Evolutionary conservation across 805 yeast genomes (phyloP).

Genomic region (Yarrowia yakushimensis): DNA sequence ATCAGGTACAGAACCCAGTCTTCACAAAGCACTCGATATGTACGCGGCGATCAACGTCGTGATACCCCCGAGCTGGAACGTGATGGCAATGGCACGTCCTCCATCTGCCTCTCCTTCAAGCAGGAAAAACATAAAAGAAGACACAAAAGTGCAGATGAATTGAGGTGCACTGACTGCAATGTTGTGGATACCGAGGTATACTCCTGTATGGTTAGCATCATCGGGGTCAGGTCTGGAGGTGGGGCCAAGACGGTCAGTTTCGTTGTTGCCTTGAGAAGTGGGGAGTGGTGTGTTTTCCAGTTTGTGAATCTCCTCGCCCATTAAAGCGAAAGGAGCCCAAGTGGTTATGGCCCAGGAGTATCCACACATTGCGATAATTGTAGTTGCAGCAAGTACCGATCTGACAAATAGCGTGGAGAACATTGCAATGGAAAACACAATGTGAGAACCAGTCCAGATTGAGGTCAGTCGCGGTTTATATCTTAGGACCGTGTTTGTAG

Average conservation of each 20-base stretch:
- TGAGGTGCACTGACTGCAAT: conserved; percentile 43
- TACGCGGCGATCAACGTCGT: conserved; percentile 39
- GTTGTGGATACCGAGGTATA: conserved; percentile 42
- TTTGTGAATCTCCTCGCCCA: conserved; percentile 46
- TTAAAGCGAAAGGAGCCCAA: conserved; percentile 66
- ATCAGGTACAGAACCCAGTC: background rate
- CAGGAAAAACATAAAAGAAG: conserved; percentile 38
- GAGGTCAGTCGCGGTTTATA: background rate
- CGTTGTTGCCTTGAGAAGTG: background rate
- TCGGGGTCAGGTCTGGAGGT: background rate
- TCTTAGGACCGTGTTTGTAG: background rate
- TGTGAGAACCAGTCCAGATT: conserved; percentile 41
- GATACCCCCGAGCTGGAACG: conserved; percentile 40
- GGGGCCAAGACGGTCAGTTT: background rate
- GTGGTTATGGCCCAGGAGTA: conserved; percentile 64
- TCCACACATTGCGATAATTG: conserved; percentile 53
- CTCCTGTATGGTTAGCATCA: conserved; percentile 35
- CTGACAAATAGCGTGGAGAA: conserved; percentile 46
- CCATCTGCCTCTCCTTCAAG: conserved; percentile 33
- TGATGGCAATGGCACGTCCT: conserved; percentile 39
- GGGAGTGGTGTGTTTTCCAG: background rate
- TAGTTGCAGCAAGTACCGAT: conserved; percentile 45
- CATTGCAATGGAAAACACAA: conserved; percentile 51
- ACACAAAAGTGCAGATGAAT: conserved; percentile 41
- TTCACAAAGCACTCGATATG: background rate